Conservation (phyloP, 768 basidiomycete species). For the Trametopsis cervina region DNA sequence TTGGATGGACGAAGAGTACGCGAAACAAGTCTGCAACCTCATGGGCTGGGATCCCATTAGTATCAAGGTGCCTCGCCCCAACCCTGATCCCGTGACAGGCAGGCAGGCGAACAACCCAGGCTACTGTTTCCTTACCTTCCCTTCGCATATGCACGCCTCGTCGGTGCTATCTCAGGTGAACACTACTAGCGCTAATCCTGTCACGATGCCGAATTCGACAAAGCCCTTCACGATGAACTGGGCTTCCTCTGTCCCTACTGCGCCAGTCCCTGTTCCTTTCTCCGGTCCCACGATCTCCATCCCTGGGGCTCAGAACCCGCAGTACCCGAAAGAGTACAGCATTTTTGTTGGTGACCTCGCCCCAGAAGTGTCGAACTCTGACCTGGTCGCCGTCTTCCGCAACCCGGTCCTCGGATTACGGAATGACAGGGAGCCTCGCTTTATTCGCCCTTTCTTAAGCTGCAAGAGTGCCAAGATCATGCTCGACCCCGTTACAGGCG, state of each 20-base stretch:
- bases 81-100: slow-evolving; percentile 47
- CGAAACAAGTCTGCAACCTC: slow-evolving; percentile 75
- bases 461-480: slow-evolving; percentile 96
- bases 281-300: slow-evolving; percentile 29
- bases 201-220: slow-evolving; percentile 82
- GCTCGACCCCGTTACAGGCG: slow-evolving; percentile 84
- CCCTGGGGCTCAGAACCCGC: slow-evolving; percentile 35
- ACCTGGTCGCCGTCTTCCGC: slow-evolving; percentile 88
- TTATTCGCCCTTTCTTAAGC: slow-evolving; percentile 82
- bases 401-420: slow-evolving; percentile 83
- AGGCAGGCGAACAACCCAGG: slow-evolving; percentile 79
- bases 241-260: slow-evolving; percentile 43
- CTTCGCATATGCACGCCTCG: slow-evolving; percentile 60
- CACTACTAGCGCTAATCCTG: slow-evolving; percentile 28
- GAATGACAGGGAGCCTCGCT: slow-evolving; percentile 82
- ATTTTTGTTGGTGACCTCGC: slow-evolving; percentile 94
- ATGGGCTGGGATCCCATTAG: slow-evolving; percentile 82
- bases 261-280: slow-evolving; percentile 27
- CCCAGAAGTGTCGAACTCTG: slow-evolving; percentile 90
- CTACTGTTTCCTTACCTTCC: slow-evolving; percentile 85
- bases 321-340: slow-evolving; percentile 81
- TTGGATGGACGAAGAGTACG: slow-evolving; percentile 98
- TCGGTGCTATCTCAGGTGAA: slow-evolving; percentile 66
- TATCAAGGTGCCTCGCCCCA: slow-evolving; percentile 64
- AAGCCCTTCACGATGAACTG: slow-evolving; percentile 80